A percentile compares a stretch with the other conserved stretches of the same genome.
Evolutionary conservation across 441 rosid genomes (phyloP).

Genomic region (Erodium chrysanthum): DNA sequence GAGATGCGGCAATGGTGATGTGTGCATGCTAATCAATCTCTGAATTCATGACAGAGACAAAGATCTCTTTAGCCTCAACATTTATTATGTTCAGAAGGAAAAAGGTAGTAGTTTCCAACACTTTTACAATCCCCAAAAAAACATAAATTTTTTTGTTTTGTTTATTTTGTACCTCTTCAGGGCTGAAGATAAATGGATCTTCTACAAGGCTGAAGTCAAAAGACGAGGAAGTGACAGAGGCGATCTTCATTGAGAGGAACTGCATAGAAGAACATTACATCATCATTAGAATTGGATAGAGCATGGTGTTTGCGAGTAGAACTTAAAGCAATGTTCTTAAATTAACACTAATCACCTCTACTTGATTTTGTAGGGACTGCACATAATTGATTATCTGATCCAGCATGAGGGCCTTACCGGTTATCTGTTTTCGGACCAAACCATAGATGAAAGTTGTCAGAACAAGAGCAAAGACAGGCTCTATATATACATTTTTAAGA

Average conservation of each 20-base stretch:
- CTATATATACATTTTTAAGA: background rate
- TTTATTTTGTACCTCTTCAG: conserved; percentile 32
- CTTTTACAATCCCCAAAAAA: background rate
- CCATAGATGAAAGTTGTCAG: conserved; percentile 18
- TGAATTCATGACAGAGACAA: conserved; percentile 29
- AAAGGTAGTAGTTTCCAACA: background rate
- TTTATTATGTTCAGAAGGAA: background rate
- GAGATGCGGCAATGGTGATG: conserved; percentile 30
- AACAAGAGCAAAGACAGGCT: background rate
- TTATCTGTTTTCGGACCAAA: conserved; percentile 29
- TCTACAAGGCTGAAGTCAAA: conserved; percentile 49
- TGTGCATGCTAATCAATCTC: conserved; percentile 25
- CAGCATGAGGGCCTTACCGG: conserved; percentile 36
- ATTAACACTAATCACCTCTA: conserved; percentile 24
- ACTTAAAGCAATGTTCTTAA: no score
- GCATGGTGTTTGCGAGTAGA: no score
- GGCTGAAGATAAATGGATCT: conserved; percentile 33
- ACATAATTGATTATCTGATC: conserved; percentile 37
- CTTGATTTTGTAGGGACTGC: conserved; percentile 30
- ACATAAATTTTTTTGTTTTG: no score
- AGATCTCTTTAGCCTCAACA: conserved; percentile 26
- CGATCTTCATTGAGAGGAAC: conserved; percentile 54
- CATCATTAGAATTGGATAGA: background rate
- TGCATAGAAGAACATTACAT: conserved; percentile 9
- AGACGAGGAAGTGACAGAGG: conserved; percentile 46